A percentile compares a stretch with the other conserved stretches of the same genome.
Conservation (phyloP, 2,329 filamentous ascomycete species). For the Colletotrichum sp. region DNA sequence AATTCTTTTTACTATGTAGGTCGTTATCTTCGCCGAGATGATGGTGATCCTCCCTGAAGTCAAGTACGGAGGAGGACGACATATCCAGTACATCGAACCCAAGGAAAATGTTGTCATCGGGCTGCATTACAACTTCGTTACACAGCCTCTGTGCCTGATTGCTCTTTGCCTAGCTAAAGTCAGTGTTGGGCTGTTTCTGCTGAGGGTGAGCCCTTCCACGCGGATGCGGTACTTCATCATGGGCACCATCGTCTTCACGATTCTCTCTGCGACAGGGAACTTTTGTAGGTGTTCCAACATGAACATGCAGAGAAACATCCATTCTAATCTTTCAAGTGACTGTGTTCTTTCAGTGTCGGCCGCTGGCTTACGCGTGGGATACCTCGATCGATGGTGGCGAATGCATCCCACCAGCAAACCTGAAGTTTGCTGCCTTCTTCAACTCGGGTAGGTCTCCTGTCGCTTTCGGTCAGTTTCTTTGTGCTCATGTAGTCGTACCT, state of each 20-base stretch:
- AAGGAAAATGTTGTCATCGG: conserved; percentile 24
- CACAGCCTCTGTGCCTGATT: conserved; percentile 32
- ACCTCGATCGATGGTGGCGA: conserved; percentile 18
- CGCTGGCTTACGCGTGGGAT: conserved; percentile 27
- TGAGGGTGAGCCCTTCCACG: conserved; percentile 27
- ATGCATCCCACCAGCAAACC: conserved; percentile 26
- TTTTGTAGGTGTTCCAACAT: conserved; percentile 17
- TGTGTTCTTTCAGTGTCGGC: conserved; percentile 29
- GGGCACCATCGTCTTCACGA: conserved; percentile 27
- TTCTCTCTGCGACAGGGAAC: conserved; percentile 26
- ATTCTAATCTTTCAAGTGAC: conserved; percentile 18
- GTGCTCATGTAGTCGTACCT: not conserved
- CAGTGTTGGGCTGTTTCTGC: conserved; percentile 32
- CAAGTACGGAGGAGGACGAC: conserved; percentile 28
- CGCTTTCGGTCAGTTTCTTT: rapidly evolving
- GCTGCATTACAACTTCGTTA: conserved; percentile 34
- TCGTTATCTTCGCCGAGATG: conserved; percentile 28
- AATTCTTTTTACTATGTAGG: not conserved
- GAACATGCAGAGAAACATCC: rapidly evolving
- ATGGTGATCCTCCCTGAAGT: conserved; percentile 32
- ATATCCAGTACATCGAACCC: conserved; percentile 29
- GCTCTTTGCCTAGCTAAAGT: conserved; percentile 30
- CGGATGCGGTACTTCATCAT: conserved; percentile 24
- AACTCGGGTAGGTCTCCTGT: conserved; percentile 18
- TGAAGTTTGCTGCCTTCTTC: conserved; percentile 31